Percentiles rank a stretch among this genome's conserved stretches.
phyloP scores from a whole-genome alignment of 2,329 filamentous ascomycete species.

The Fusarium tanahbumbuense region DNA sequence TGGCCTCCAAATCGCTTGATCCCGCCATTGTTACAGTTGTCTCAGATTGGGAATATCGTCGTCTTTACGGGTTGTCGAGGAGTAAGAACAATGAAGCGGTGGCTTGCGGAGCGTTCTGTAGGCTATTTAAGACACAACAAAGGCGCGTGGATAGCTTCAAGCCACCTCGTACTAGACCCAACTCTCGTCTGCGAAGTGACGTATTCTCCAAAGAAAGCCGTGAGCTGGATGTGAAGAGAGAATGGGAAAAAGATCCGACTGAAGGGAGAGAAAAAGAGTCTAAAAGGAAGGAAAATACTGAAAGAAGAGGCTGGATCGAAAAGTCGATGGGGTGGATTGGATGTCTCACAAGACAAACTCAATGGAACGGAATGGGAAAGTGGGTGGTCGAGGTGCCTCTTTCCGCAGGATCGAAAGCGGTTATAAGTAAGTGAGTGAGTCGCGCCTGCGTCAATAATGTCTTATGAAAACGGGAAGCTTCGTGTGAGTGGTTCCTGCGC shows the following conservation, averaged over 20 bases:
- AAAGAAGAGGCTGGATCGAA: conserved; percentile 18
- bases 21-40: conserved; percentile 23
- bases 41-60: not conserved
- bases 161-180: conserved; percentile 21
- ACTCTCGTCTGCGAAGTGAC: conserved; percentile 22
- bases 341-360: conserved; percentile 20
- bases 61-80: conserved; percentile 1
- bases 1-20: conserved; percentile 28
- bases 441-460: conserved; percentile 14
- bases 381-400: conserved; percentile 14
- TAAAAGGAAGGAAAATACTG: not conserved
- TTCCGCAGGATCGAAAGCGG: conserved; percentile 1
- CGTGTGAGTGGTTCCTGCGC: conserved; percentile 2
- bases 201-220: conserved; percentile 1
- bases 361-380: conserved; percentile 22
- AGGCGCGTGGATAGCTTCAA: conserved; percentile 13
- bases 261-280: not conserved
- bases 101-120: conserved; percentile 10
- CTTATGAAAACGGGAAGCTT: conserved; percentile 21
- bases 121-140: conserved; percentile 11
- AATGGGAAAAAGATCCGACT: not conserved
- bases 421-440: conserved; percentile 11
- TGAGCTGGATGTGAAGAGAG: not conserved
- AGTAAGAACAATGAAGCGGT: conserved; percentile 2
- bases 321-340: conserved; percentile 7